Evolutionary conservation across 306 rosid species (phyloP), one percentile per base, ranked within the genome.

Genomic region (Arachis stenosperma): DNA sequence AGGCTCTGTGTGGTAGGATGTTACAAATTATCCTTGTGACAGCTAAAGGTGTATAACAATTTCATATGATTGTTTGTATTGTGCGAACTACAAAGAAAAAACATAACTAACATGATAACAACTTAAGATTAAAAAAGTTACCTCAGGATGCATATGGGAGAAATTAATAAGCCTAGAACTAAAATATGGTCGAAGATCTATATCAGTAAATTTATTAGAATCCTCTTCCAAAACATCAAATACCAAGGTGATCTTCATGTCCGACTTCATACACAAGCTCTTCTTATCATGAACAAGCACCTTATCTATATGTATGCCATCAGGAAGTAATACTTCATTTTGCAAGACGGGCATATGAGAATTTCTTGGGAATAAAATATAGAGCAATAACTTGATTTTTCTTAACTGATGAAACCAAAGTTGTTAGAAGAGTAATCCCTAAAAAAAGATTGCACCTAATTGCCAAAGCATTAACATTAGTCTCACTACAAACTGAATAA

Each of bases 271-370:
- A 79, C 88, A 82, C 69, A 76, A 82, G 69, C 79, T 84, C 66
- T 80, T 82, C 71, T 70, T 79, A 81, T 89, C 91, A 59, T 76
- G 84, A 57, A 84, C 76, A 53, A 84, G 50, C 65, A 79, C 79
- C 76, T 68, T 81, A 40, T 87, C 87, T 44, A 88, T 69, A 13
- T 61, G 69, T 58, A 86, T 30, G 44, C 86, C 85, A 76, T 91
- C 90, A 30, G 90, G 86, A 64, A 91, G 78, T 75, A 91, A 81
- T 82, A 84, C 64, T 83, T 85, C n/a, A 88, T 87, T 81, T 84
- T 0, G 89, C 90, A 74, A 87, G 90, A 81, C 87, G 86, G 58
- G 9, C 10, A 82, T 67, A 61, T 37, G 64, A 84, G 57, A 91
- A 88, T 40, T 87, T 41, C 77, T 92, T 88, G 86, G 10, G 78